Evolutionary conservation across 305 asterid genomes (phyloP).

Genomic region (Galium porrigens): DNA sequence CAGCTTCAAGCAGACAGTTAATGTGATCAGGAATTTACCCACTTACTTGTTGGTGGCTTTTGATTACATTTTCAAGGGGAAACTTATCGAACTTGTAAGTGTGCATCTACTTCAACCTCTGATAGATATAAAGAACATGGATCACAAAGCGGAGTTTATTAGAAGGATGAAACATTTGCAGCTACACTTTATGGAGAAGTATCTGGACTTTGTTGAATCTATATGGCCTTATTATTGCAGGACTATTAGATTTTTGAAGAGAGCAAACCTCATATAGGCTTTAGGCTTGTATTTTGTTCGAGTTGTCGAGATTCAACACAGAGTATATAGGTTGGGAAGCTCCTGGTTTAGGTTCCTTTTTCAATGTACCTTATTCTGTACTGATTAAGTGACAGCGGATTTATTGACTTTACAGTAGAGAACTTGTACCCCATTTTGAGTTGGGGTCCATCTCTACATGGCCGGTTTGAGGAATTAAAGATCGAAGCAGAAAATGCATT

Average conservation of each 20-base stretch:
- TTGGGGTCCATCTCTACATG: conserved; percentile 4
- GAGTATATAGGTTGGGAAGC: neutral
- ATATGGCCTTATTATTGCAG: conserved; percentile 86
- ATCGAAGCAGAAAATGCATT: neutral
- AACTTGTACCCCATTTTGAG: conserved; percentile 7
- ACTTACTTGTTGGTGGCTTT: conserved; percentile 26
- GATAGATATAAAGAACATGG: conserved; percentile 31
- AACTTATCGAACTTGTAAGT: conserved; percentile 39
- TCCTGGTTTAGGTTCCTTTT: conserved; percentile 1
- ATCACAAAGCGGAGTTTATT: conserved; percentile 28
- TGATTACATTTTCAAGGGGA: conserved; percentile 39
- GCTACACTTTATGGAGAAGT: conserved; percentile 40
- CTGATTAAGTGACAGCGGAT: neutral
- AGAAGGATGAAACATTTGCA: conserved; percentile 33
- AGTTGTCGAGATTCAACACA: conserved; percentile 4
- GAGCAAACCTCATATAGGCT: conserved; percentile 53
- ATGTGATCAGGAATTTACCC: conserved; percentile 40
- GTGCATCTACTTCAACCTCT: conserved; percentile 39
- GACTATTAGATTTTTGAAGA: conserved; percentile 70
- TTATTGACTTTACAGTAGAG: neutral
- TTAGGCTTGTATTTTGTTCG: conserved; percentile 8
- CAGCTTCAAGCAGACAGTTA: conserved; percentile 53
- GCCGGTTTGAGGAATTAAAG: conserved; percentile 5
- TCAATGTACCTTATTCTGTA: neutral
- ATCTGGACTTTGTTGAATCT: conserved; percentile 58